Evolutionary conservation across 306 rosid species (phyloP).

Genomic region (Phaseolus lunatus): DNA sequence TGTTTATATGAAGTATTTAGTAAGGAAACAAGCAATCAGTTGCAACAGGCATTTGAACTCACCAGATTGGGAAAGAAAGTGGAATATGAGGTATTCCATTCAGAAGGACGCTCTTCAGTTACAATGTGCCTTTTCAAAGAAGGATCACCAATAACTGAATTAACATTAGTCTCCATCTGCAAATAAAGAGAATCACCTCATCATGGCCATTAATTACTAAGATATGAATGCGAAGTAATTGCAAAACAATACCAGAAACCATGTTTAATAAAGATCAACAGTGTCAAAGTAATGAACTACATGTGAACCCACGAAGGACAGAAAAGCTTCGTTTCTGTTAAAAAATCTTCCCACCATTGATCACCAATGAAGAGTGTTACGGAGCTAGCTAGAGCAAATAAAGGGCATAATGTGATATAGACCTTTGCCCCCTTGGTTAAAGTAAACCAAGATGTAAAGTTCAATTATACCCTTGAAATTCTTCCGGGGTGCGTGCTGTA

Average conservation of each 20-base stretch:
- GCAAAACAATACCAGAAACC: conserved; percentile 14
- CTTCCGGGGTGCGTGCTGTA: conserved; percentile 57
- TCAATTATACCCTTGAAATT: conserved; percentile 61
- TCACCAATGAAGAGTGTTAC: conserved; percentile 26
- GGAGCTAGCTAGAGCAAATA: conserved; percentile 25
- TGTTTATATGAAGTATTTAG: not conserved
- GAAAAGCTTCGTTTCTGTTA: not conserved
- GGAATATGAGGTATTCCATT: conserved; percentile 70
- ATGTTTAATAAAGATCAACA: conserved; percentile 19
- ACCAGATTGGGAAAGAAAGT: conserved; percentile 79
- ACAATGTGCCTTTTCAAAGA: conserved; percentile 66
- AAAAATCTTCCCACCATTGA: conserved; percentile 1
- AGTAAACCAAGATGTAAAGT: conserved; percentile 11
- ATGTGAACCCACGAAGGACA: conserved; percentile 22
- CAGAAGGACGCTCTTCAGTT: conserved; percentile 63
- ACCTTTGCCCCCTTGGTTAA: not conserved
- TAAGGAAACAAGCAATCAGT: conserved; percentile 6
- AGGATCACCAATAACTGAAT: conserved; percentile 58
- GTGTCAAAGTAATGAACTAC: conserved; percentile 28
- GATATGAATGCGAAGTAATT: conserved; percentile 21
- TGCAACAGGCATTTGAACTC: conserved; percentile 38
- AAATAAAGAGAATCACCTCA: conserved; percentile 42
- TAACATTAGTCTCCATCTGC: conserved; percentile 70
- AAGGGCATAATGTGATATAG: not conserved
- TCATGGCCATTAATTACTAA: conserved; percentile 21